Conservation (phyloP, 2,329 filamentous ascomycete genomes). For the Chrysoporthe austroafricana region DNA sequence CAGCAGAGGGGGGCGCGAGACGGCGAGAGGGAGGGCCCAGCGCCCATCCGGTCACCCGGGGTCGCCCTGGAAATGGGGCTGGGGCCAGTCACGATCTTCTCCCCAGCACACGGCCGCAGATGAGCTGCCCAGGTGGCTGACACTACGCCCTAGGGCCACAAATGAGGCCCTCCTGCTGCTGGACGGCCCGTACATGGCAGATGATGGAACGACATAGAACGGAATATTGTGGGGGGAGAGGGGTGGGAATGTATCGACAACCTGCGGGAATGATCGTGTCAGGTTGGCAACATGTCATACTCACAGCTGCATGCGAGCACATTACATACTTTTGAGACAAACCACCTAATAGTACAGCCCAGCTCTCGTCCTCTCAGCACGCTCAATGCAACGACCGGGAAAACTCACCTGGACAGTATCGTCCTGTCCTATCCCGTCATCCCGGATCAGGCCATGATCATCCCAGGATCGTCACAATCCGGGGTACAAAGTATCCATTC, state of each 20-base stretch:
- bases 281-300: slow-evolving; percentile 1
- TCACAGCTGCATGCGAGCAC: not conserved
- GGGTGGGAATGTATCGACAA: no score
- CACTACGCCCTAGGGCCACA: not conserved
- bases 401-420: slow-evolving; percentile 2
- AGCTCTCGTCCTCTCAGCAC: not conserved
- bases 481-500: slow-evolving; percentile 22
- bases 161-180: not conserved
- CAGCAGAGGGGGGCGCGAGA: not conserved
- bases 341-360: not conserved
- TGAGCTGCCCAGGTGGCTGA: not conserved
- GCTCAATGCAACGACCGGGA: not conserved
- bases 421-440: slow-evolving; percentile 1
- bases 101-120: no score
- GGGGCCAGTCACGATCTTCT: not conserved
- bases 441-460: slow-evolving; percentile 23
- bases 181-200: not conserved
- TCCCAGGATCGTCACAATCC: slow-evolving; percentile 28
- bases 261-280: not conserved
- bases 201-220: not conserved
- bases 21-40: not conserved
- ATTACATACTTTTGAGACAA: not conserved
- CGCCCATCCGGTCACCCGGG: not conserved
- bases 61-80: not conserved
- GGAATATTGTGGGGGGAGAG: no score